Evolutionary conservation across 2,329 filamentous ascomycete species (phyloP), one percentile per base, ranked within the genome.

Genomic region (Gnomoniopsis sp.): DNA sequence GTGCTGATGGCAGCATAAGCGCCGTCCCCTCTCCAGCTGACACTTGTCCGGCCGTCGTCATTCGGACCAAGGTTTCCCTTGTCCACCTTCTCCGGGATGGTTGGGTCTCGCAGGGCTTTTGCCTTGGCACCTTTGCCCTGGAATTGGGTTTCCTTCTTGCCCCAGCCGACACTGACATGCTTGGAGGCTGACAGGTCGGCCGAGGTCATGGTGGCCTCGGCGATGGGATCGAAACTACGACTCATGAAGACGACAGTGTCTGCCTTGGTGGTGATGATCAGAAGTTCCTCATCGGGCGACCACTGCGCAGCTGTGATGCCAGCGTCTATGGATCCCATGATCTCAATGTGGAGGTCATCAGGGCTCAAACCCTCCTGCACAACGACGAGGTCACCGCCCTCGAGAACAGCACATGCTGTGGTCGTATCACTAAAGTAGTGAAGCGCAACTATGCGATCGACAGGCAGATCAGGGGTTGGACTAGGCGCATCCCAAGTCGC

Each of bases 131-230:
- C 86, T 68, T 90, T 91, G 53, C 95, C 95, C 69, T 97, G 90
- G 72, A 99, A 99, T 72, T 99, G 95, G 0, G 95, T 99, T 75
- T 99, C 95, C 70, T 90, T 91, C 78, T 98, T 98, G 60, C 95
- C 95, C 95, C 95, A 99, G 52, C 95, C 95, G 22, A 99, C 93
- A 21, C 92, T 96, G 58, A 97, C 95, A 77, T 97, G 93, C 71
- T 88, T 95, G 26, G 89, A 98, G n/a, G 86, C 85, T 66, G 89
- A 89, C 63, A 96, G 82, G 73, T 96, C 93, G 48, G 93, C 90
- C 0, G 79, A 71, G 0, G 83, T 85, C 72, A 98, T 86, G 36
- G 80, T 77, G 54, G 90, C 81, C 72, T 93, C 89, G 36, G 89
- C 85, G 46, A 96, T 86, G 58, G 88, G 88, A 66, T 98, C 93